These are phyloP conservation scores for Phialemonium atrogriseum DNA, from an alignment of 2,329 filamentous ascomycete species.

Conservation along the genomic window DNA sequence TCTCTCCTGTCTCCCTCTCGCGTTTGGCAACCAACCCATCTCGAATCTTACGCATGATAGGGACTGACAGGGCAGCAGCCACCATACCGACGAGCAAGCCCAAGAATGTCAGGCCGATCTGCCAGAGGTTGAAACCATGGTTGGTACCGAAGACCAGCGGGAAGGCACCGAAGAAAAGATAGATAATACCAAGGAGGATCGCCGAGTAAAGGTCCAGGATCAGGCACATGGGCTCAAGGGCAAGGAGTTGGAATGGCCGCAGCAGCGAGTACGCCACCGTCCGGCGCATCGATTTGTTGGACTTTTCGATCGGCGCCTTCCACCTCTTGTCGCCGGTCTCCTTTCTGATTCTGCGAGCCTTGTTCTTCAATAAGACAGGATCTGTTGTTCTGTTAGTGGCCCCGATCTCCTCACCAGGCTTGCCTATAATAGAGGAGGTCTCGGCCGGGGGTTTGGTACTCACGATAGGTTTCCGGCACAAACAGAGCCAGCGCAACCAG, in stretches of 20 bases:
- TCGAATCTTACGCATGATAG: slow-evolving; percentile 58
- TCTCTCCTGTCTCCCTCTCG: slow-evolving; percentile 40
- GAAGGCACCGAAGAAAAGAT: slow-evolving; percentile 88
- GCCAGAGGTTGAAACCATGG: slow-evolving; percentile 70
- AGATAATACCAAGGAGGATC: slow-evolving; percentile 78
- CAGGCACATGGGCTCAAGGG: slow-evolving; percentile 78
- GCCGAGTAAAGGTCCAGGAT: slow-evolving; percentile 76
- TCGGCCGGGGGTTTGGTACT: too few relatives aligned
- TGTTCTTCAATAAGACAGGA: slow-evolving; percentile 62
- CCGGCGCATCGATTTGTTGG: slow-evolving; percentile 55
- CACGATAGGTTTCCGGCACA: slow-evolving; percentile 82
- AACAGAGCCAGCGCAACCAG: slow-evolving; percentile 57
- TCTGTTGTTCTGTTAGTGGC: too few relatives aligned
- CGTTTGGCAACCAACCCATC: slow-evolving; percentile 45
- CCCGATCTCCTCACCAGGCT: background rate
- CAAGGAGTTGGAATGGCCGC: slow-evolving; percentile 71
- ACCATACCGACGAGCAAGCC: slow-evolving; percentile 64
- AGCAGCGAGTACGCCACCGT: slow-evolving; percentile 53
- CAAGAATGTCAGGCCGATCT: slow-evolving; percentile 72
- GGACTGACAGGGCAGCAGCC: slow-evolving; percentile 51
- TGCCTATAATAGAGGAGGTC: background rate
- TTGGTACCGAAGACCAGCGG: slow-evolving; percentile 67
- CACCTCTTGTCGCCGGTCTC: slow-evolving; percentile 72
- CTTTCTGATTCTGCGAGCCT: slow-evolving; percentile 60
- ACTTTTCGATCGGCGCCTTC: slow-evolving; percentile 68